These are phyloP conservation scores for Fusarium sp. DNA, from an alignment of 2,329 filamentous ascomycete genomes.

Conservation along the genomic window DNA sequence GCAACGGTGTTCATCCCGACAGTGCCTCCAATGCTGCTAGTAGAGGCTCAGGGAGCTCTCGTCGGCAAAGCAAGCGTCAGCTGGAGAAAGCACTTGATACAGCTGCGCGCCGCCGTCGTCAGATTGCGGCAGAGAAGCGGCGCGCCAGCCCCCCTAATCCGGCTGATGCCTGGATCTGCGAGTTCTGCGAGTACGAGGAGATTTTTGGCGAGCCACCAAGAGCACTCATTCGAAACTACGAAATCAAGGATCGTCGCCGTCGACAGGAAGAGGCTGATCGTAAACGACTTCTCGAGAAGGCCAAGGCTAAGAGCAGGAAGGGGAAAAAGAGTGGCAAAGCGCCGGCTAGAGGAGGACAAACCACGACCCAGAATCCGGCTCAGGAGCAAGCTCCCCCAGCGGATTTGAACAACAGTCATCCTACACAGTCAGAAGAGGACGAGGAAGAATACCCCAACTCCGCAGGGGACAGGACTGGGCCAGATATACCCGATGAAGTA, in stretches of 20 bases:
- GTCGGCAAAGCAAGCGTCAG: conserved; percentile 70
- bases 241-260: conserved; percentile 89
- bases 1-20: conserved; percentile 45
- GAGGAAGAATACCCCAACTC: conserved; percentile 44
- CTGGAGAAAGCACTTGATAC: conserved; percentile 75
- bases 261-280: conserved; percentile 88
- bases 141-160: conserved; percentile 73
- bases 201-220: conserved; percentile 90
- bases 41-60: conserved; percentile 42
- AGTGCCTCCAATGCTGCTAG: conserved; percentile 49
- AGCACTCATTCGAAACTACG: conserved; percentile 88
- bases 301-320: conserved; percentile 92
- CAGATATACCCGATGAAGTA: conserved; percentile 18
- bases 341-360: conserved; percentile 42
- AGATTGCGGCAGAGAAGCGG: conserved; percentile 80
- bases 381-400: conserved; percentile 36
- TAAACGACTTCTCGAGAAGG: conserved; percentile 85
- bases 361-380: conserved; percentile 33
- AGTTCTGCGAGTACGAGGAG: conserved; percentile 97
- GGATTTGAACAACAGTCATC: conserved; percentile 47
- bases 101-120: conserved; percentile 80
- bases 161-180: conserved; percentile 92
- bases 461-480: conserved; percentile 29
- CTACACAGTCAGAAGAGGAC: conserved; percentile 52
- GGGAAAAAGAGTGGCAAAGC: conserved; percentile 79